These are phyloP conservation scores for Patellaria atrata DNA, from an alignment of 495 filamentous ascomycete species.

Conservation along the genomic window DNA sequence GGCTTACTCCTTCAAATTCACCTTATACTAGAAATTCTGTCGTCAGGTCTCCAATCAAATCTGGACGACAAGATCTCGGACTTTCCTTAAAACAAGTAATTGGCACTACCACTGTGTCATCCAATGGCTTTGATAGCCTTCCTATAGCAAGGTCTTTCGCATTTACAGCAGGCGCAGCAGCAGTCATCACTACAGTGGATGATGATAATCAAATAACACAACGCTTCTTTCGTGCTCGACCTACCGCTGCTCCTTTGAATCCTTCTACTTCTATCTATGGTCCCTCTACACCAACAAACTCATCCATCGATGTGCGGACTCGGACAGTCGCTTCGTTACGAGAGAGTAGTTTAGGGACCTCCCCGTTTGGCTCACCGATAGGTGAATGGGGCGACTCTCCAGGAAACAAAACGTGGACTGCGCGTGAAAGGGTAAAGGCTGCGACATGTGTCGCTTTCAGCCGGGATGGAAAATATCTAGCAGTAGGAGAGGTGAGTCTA, in stretches of 20 bases:
- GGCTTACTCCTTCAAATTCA: conserved; percentile 68
- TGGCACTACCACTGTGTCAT: conserved; percentile 70
- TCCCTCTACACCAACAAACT: conserved; percentile 47
- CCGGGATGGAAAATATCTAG: conserved; percentile 74
- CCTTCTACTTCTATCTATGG: conserved; percentile 31
- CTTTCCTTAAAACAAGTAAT: conserved; percentile 72
- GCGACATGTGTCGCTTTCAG: conserved; percentile 89
- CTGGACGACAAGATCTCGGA: conserved; percentile 32
- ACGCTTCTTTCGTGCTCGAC: conserved; percentile 79
- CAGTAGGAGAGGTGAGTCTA: conserved; percentile 65
- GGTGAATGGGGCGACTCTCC: conserved; percentile 44
- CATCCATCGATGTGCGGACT: conserved; percentile 47
- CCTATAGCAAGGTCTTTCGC: conserved; percentile 59
- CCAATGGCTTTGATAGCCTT: conserved; percentile 74
- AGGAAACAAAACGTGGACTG: conserved; percentile 60
- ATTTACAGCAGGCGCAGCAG: conserved; percentile 85
- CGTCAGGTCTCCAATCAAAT: conserved; percentile 44
- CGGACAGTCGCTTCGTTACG: conserved; percentile 38
- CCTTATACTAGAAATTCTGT: conserved; percentile 39
- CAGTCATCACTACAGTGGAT: conserved; percentile 71
- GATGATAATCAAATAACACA: conserved; percentile 58
- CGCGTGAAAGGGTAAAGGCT: conserved; percentile 83
- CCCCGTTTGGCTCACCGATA: conserved; percentile 28
- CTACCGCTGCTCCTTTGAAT: conserved; percentile 56
- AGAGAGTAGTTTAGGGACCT: conserved; percentile 36